A percentile compares a stretch with the other conserved stretches of the same genome.
Evolutionary conservation across 1,139 yeast genomes (phyloP).

Genomic region (Kodamaea derodonti): DNA sequence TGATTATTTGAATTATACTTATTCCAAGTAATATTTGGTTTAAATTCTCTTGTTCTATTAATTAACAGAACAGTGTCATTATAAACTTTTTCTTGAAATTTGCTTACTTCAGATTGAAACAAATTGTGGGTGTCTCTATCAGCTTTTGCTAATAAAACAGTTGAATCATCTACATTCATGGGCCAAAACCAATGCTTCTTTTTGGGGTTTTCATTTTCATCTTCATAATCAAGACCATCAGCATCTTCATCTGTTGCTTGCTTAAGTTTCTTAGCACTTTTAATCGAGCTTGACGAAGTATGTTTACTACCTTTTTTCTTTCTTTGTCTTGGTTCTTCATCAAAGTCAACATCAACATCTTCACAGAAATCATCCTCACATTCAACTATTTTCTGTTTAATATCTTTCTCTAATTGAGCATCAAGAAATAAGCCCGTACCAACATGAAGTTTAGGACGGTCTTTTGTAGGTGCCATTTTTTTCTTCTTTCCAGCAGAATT

Average conservation of each 20-base stretch:
- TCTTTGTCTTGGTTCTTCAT: slow-evolving; percentile 1
- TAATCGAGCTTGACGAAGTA: not conserved
- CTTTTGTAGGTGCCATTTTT: not conserved
- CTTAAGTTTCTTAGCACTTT: not conserved
- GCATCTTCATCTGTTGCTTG: slow-evolving; percentile 1
- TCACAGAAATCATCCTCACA: slow-evolving; percentile 8
- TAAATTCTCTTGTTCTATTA: too few relatives aligned
- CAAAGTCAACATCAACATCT: not conserved
- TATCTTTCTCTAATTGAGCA: slow-evolving; percentile 16
- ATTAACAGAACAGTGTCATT: too few relatives aligned
- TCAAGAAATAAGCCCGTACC: slow-evolving; percentile 21
- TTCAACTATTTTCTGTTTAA: slow-evolving; percentile 7
- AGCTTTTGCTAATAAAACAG: slow-evolving; percentile 4
- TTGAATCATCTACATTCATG: slow-evolving; percentile 2
- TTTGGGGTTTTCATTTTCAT: not conserved
- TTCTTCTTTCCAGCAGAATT: not conserved
- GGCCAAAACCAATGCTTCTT: slow-evolving; percentile 5
- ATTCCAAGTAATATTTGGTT: too few relatives aligned
- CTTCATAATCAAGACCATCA: slow-evolving; percentile 2
- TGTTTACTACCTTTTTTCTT: not conserved
- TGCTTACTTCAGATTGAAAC: not conserved
- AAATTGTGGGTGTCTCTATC: slow-evolving; percentile 2
- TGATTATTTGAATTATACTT: not conserved
- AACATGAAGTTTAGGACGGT: slow-evolving; percentile 14
- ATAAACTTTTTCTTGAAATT: too few relatives aligned